A percentile compares a stretch with the other conserved stretches of the same genome.
phyloP scores from a whole-genome alignment of 75 land plant genomes.

The Selaginella tamariscina region DNA sequence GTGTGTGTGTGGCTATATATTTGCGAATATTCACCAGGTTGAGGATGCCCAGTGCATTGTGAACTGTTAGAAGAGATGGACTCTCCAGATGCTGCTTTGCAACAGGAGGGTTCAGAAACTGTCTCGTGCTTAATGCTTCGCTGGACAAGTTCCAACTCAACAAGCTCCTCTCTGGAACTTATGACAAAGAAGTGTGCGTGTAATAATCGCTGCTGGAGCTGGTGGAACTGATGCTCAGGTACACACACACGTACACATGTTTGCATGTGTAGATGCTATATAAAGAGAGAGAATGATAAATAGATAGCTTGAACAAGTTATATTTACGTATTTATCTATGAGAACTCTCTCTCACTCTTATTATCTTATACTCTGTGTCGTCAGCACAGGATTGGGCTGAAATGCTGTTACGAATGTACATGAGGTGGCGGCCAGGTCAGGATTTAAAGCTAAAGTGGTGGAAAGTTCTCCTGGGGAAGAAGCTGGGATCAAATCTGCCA shows the following conservation, averaged over 20 bases:
- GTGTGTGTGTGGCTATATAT: too few species aligned
- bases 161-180: slow-evolving; percentile 91
- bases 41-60: slow-evolving; percentile 87
- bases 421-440: slow-evolving; percentile 86
- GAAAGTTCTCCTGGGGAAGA: slow-evolving; percentile 89
- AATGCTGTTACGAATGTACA: slow-evolving; percentile 93
- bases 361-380: slow-evolving; percentile 23
- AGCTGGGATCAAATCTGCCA: slow-evolving; percentile 96
- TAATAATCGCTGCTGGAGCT: slow-evolving; percentile 82
- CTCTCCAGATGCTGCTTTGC: slow-evolving; percentile 51
- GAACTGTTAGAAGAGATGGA: slow-evolving; percentile 76
- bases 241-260: not conserved
- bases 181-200: slow-evolving; percentile 85
- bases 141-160: slow-evolving; percentile 73
- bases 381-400: slow-evolving; percentile 99
- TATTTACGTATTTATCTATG: not conserved
- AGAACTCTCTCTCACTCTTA: too few species aligned
- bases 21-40: too few species aligned
- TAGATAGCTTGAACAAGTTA: not conserved
- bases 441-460: slow-evolving; percentile 65
- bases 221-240: slow-evolving; percentile 99
- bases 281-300: too few species aligned
- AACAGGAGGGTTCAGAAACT: slow-evolving; percentile 56
- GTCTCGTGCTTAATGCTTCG: slow-evolving; percentile 49
- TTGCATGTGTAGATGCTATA: too few species aligned